Base-by-base conservation (phyloP, 148 eudicot species). In the Diospyros lotus region DNA sequence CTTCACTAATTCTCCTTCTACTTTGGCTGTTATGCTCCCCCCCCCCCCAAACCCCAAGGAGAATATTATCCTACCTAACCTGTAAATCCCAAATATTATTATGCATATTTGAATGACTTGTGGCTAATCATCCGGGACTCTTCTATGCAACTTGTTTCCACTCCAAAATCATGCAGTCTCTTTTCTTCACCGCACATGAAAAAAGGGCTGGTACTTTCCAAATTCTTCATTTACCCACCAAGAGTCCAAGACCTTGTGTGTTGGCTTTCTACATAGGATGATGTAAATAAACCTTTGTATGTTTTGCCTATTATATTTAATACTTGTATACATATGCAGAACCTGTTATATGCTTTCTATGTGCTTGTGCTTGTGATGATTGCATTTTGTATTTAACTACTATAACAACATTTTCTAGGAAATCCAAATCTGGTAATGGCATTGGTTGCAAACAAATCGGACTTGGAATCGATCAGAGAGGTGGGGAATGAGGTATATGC, bases 381-480 rank as follows among this genome's bases (percentile, higher is more conserved):
- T 51, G 64, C 38, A 42, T 17, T 18, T 53, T 12, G 28, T 54
- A 28, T 18, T n/a, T 61, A 39, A 51, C 69, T 77, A 7, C 13
- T 64, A 72, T 48, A 2, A 13, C 58, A 43, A 18, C 15, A 4
- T 9, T 60, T 40, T 74, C n/a, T 77, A 85, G 88, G 81, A 70
- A 73, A 69, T 48, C 73, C 80, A 59, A 74, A 64, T 76, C 61
- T 78, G 76, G 85, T 82, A 60, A 71, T 85, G 83, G 83, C 88
- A 17, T 69, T 85, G 77, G 88, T 82, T 3, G 88, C 78, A 50
- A 85, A 85, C 72, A 85, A 85, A 62, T 72, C 80, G 53, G 88
- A 85, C 71, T 51, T 82, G 70, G 85, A 85, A 80, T 9, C 59
- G 48, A 65, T 75, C 15, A 82, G 88, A 80, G 83, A 75, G 67